phyloP scores from a whole-genome alignment of 805 yeast genomes.

The Kodamaea jinghongensis region DNA sequence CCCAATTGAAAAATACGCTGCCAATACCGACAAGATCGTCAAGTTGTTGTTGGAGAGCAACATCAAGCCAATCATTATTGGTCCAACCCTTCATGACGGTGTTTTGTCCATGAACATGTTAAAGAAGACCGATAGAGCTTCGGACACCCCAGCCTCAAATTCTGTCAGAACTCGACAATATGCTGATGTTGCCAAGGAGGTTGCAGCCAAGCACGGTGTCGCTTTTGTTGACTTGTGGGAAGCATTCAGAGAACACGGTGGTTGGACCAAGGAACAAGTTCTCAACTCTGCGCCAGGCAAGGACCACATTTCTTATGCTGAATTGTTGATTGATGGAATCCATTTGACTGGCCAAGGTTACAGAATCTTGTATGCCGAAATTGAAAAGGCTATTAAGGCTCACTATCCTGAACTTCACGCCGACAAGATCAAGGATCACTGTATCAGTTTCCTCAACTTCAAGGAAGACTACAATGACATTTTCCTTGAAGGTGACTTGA shows the following conservation, averaged over 20 bases:
- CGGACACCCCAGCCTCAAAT: too few species aligned
- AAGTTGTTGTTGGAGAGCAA: conserved; percentile 35
- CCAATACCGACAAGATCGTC: conserved; percentile 48
- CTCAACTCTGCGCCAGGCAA: conserved; percentile 15
- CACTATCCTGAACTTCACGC: conserved; percentile 2
- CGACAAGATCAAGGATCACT: not conserved
- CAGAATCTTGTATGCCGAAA: conserved; percentile 3
- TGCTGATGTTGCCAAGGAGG: conserved; percentile 44
- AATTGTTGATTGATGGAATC: conserved; percentile 3
- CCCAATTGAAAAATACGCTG: conserved; percentile 45
- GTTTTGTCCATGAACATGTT: not conserved
- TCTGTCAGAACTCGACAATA: conserved; percentile 28
- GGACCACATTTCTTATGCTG: not conserved
- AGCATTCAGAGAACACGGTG: conserved; percentile 34
- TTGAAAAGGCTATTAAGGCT: conserved; percentile 2
- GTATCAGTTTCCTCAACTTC: too few species aligned
- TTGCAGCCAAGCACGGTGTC: conserved; percentile 46
- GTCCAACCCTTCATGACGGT: conserved; percentile 58
- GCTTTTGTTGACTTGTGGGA: conserved; percentile 59
- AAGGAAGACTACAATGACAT: too few species aligned
- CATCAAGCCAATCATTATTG: conserved; percentile 55
- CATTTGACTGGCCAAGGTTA: conserved; percentile 2
- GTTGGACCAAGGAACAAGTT: conserved; percentile 37
- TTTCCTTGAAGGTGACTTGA: too few species aligned
- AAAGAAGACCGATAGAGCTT: too few species aligned